Evolutionary conservation across 1,139 yeast genomes (phyloP).

Genomic region (Taiozyma sp.): DNA sequence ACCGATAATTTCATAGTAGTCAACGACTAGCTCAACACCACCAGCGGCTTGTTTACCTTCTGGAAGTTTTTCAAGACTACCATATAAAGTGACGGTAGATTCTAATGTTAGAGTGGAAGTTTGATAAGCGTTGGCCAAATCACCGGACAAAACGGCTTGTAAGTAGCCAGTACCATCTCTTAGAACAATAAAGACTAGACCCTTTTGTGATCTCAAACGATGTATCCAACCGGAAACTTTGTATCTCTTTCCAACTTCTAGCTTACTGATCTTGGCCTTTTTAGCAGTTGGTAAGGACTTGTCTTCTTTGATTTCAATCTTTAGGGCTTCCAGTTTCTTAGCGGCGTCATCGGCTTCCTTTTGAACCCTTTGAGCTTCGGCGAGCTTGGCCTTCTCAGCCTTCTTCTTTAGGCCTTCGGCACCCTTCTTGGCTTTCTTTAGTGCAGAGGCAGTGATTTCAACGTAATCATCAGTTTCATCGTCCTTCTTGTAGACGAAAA

Average conservation of each 20-base stretch:
- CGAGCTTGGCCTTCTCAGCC: constrained; percentile 72
- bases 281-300: constrained; percentile 63
- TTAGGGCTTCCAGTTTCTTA: constrained; percentile 71
- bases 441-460: constrained; percentile 87
- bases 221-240: constrained; percentile 93
- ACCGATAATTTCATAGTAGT: constrained; percentile 83
- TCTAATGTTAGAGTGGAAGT: constrained; percentile 86
- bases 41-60: constrained; percentile 98
- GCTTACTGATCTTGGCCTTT: constrained; percentile 52
- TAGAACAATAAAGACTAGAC: constrained; percentile 81
- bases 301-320: constrained; percentile 73
- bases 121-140: constrained; percentile 84
- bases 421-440: constrained; percentile 96
- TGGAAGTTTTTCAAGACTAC: constrained; percentile 78
- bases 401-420: constrained; percentile 90
- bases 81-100: constrained; percentile 75
- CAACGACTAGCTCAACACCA: constrained; percentile 90
- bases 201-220: constrained; percentile 89
- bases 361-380: constrained; percentile 55
- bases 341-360: constrained; percentile 65
- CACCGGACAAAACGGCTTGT: constrained; percentile 87
- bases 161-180: constrained; percentile 94
- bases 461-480: constrained; percentile 60
- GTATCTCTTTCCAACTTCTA: constrained; percentile 58
- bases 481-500: constrained; percentile 60